phyloP scores from a whole-genome alignment of 1,284 basidiomycete genomes.

The Quambalaria eucalypti region DNA sequence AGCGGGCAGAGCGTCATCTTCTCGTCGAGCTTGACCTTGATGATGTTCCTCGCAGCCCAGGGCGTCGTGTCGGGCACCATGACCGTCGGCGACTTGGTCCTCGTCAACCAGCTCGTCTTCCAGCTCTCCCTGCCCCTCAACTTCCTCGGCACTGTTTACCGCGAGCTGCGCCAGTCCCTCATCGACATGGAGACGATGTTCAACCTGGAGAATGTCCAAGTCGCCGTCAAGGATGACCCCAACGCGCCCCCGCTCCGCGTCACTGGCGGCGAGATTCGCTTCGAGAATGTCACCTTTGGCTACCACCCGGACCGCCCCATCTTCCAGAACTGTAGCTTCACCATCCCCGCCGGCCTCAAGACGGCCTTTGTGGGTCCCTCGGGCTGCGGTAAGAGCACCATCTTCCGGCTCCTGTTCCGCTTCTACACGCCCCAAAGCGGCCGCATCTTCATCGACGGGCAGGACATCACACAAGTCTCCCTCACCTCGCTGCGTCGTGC shows the following conservation, averaged over 20 bases:
- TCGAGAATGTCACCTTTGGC: constrained; percentile 83
- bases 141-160: constrained; percentile 92
- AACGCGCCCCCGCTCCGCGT: constrained; percentile 62
- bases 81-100: constrained; percentile 95
- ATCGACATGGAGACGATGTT: constrained; percentile 95
- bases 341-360: constrained; percentile 87
- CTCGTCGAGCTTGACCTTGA: constrained; percentile 77
- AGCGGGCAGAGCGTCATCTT: constrained; percentile 96
- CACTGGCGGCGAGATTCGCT: constrained; percentile 73
- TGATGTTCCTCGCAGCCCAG: constrained; percentile 94
- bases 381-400: constrained; percentile 94
- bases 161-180: constrained; percentile 86
- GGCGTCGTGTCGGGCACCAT: constrained; percentile 88
- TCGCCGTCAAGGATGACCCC: constrained; percentile 64
- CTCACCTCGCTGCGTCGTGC: constrained; percentile 63
- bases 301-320: constrained; percentile 86
- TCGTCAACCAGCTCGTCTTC: constrained; percentile 99
- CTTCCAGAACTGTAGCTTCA: constrained; percentile 67
- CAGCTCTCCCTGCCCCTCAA: constrained; percentile 91
- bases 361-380: constrained; percentile 93
- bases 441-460: constrained; percentile 72
- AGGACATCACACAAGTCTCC: constrained; percentile 69
- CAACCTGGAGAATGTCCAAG: constrained; percentile 76
- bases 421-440: constrained; percentile 83
- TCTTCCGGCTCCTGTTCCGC: constrained; percentile 84